Evolutionary conservation across 2,329 filamentous ascomycete genomes (phyloP), one percentile per base, ranked within the genome.

Genomic region (Aspergillus bombycis): DNA sequence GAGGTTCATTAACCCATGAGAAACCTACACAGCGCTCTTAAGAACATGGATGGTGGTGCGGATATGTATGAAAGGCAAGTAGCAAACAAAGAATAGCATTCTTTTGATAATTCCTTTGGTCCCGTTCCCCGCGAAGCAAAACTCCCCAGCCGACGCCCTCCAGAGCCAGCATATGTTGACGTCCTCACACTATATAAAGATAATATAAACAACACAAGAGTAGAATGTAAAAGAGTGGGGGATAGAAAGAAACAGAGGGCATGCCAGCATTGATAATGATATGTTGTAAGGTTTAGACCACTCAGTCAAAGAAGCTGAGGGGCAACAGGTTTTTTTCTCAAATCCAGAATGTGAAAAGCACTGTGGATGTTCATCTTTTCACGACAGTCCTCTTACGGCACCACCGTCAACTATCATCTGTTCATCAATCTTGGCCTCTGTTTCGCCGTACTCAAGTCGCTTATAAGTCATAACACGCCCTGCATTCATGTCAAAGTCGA

Each of bases 391-490:
- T 53, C 83, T 80, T 48, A 87, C 84, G 58, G 77, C 81, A 2
- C 86, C 87, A 2, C 82, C 83, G 67, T 89, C 86, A 12, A 89
- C 85, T 64, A 89, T 83, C 69, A 88, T 84, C 78, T 87, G 82
- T 72, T 88, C 85, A 68, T 88, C 86, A 55, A 88, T 75, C 65
- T 80, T 80, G 68, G 80, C 79, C 58, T 80, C 80, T 4, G 78
- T 82, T 30, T 84, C 82, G 9, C 86, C 86, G 70, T 83, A 86
- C 74, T 98, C 94, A 19, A 96, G 82, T 57, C 95, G 86, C 81
- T 97, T 98, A 86, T 94, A 99, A 0, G 94, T 99, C 56, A 86
- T 88, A 69, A 99, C 94, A 54, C 92, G 87, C 9, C 91, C 94
- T 64, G 92, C 88, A 74, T 96, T 96, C 79, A 94, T 92, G 77